A percentile compares a stretch with the other conserved stretches of the same genome.
These are phyloP conservation scores for Venustampulla echinocandica DNA, from an alignment of 495 filamentous ascomycete genomes.

Conservation along the genomic window DNA sequence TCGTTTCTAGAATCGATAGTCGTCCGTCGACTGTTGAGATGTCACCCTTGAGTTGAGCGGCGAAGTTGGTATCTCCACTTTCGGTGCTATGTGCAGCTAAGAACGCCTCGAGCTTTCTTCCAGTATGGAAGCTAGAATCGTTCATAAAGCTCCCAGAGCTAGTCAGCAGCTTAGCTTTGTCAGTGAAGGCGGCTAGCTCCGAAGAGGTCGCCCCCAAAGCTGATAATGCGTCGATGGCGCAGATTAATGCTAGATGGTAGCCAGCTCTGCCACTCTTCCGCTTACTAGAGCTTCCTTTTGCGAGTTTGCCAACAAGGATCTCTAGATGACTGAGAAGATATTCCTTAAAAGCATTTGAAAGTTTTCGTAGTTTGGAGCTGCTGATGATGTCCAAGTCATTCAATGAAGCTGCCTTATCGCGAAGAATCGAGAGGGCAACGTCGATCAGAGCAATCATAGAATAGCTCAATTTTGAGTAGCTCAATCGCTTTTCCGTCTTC, in stretches of 20 bases:
- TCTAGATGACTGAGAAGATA: constrained; percentile 11
- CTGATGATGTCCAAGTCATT: constrained; percentile 8
- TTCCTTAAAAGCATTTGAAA: constrained; percentile 1
- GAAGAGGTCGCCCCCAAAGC: constrained; percentile 1
- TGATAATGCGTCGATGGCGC: constrained; percentile 11
- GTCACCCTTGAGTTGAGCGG: not conserved
- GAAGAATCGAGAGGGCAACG: constrained; percentile 5
- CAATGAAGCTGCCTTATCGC: not conserved
- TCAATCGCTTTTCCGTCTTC: constrained; percentile 8
- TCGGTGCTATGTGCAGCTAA: constrained; percentile 2
- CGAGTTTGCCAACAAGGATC: not conserved
- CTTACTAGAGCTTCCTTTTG: not conserved
- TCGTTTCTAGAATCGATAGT: constrained; percentile 6
- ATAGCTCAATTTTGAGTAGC: constrained; percentile 6
- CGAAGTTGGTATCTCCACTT: not conserved
- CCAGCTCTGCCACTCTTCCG: not conserved
- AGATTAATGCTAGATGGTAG: constrained; percentile 1
- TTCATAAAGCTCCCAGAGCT: not conserved
- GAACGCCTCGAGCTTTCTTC: constrained; percentile 12
- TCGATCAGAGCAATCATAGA: constrained; percentile 11
- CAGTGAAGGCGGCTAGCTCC: constrained; percentile 2
- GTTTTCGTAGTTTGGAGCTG: not conserved
- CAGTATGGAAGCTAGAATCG: constrained; percentile 2
- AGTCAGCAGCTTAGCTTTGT: constrained; percentile 3
- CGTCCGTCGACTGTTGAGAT: constrained; percentile 13